Evolutionary conservation across 352 stramenopile species (phyloP), one percentile per base, ranked within the genome.

Genomic region (Pilasporangium apinafurcum): DNA sequence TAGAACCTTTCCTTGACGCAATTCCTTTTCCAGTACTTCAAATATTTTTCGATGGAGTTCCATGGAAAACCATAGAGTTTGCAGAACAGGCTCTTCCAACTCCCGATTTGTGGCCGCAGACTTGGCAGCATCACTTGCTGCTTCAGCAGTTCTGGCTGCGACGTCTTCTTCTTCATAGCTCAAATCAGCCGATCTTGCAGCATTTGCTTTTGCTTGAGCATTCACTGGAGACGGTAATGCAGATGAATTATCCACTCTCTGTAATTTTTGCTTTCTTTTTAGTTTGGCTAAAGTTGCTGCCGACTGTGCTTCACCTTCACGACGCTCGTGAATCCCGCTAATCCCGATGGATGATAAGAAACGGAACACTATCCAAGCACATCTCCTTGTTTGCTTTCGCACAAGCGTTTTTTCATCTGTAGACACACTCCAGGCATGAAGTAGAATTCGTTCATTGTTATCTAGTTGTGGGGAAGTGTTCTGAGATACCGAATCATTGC

Each of bases 21-120:
- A 51, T 33, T 95, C 83, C 34, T 79, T 84, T 31, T 95, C 83
- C 31, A 95, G 73, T 17, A 86, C 59, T 46, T 92, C 83, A 47
- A 92, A 92, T 8, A 91, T 71, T 48, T 95, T 95, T 32, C 83
- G 65, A 29, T 95, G 74, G 10, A 95, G 73, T 43, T 95, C 83
- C 51, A 76, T 86, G 7, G 80, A 89, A 29, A 95, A 95, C 83
- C 83, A 95, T 17, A 95, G 66, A 13, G 64, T 89, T 44, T 92
- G 80, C 3, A 88, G 60, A 25, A 75, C 68, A 4, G 80, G 78
- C 20, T 91, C 71, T 50, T 91, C 68, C 2, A 92, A 52, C 10
- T 86, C 62, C 33, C 77, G 51, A 42, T 83, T 86, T 14, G 70
- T 83, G 24, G 79, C 83, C 9, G 83, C 83, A 30, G 48, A 75